Conservation (phyloP, 2,329 filamentous ascomycete genomes). For the Fusarium sp. region DNA sequence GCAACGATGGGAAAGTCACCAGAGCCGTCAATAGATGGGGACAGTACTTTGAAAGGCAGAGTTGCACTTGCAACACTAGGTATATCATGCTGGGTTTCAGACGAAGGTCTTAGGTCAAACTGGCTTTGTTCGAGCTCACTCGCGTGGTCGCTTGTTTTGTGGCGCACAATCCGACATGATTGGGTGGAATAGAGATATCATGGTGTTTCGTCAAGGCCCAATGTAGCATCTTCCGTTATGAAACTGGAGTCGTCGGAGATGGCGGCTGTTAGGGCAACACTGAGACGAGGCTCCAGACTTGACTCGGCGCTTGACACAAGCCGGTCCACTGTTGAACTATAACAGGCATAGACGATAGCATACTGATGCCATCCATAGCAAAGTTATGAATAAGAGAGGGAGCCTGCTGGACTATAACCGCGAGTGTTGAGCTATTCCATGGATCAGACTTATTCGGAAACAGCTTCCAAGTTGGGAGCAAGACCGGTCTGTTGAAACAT, state of each 20-base stretch:
- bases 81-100: conserved; percentile 34
- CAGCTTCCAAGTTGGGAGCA: conserved; percentile 12
- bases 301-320: conserved; percentile 22
- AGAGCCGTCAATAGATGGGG: conserved; percentile 11
- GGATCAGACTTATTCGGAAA: conserved; percentile 22
- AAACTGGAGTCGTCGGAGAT: conserved; percentile 59
- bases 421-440: conserved; percentile 6
- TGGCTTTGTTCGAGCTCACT: conserved; percentile 41
- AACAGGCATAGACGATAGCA: conserved; percentile 4
- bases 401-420: conserved; percentile 13
- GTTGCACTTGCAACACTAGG: conserved; percentile 34
- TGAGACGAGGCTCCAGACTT: conserved; percentile 34
- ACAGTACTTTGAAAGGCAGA: conserved; percentile 13
- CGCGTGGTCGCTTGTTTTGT: conserved; percentile 24
- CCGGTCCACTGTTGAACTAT: conserved; percentile 17
- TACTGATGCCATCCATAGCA: conserved; percentile 2
- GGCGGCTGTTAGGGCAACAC: conserved; percentile 37
- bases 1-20: conserved; percentile 19
- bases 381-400: conserved; percentile 6
- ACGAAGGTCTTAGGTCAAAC: conserved; percentile 41
- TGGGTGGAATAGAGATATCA: conserved; percentile 28
- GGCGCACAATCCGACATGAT: conserved; percentile 31
- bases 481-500: conserved; percentile 30
- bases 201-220: conserved; percentile 29
- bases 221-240: conserved; percentile 53